Base-by-base conservation (phyloP, 257 asterid species). In the Gentiana dahurica region DNA sequence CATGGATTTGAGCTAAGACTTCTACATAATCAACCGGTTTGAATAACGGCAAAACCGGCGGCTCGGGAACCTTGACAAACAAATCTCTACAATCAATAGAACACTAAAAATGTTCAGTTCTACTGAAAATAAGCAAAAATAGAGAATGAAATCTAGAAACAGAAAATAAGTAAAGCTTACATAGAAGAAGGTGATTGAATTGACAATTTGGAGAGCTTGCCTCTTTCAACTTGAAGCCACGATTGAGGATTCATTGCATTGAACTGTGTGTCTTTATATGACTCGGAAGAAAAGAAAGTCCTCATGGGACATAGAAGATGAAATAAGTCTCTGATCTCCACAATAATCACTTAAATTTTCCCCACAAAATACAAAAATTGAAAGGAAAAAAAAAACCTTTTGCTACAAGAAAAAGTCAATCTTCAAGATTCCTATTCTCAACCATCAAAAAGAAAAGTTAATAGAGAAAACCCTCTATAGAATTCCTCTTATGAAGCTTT, bases 191-290 rank as follows among this genome's bases (percentile, higher is more conserved):
- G 79, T 43, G 91, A 73, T 58, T 78, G 79, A 8, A 78, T 67
- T n/a, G 87, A 77, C 44, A 75, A 68, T 68, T 88, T 83, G 12
- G 95, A 55, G 55, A 77, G 89, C 65, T 92, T 88, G 44, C 99
- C 99, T 82, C 97, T 83, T 75, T 92, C 99, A 69, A 85, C 99
- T 75, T 88, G 99, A 69, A 92, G 90, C 97, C 99, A 92, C 65
- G 97, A 80, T 76, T 92, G 99, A 35, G 97, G 99, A 74, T 79
- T 85, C 68, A 88, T 68, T 12, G 84, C 66, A 64, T 74, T 81
- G 41, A 81, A 78, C 57, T 78, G 85, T 34, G 90, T 77, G 49
- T 88, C 95, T 73, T 80, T 88, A 77, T 87, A 85, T 52, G 95
- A 79, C 51, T 87, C 98, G 9, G 96, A 87, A 70, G 94, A 83